Base-by-base conservation (phyloP, 192 early-diverging fungal genomes). In the Entomortierella beljakovae region DNA sequence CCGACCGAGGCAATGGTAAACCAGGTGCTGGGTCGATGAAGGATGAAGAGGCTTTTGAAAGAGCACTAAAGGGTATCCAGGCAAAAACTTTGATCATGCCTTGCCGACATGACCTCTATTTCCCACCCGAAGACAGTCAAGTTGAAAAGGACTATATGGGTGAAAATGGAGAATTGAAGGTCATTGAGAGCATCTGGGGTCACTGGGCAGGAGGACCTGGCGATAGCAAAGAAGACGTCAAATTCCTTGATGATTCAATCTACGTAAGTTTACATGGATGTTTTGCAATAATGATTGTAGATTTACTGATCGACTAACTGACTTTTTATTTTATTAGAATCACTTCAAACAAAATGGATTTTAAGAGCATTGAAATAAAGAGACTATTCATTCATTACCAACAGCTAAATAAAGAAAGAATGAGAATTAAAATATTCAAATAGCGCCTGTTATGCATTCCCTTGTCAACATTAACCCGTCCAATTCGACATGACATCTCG, bases 161-260 rank as follows among this genome's bases (percentile, higher is more conserved):
- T 11, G 59, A 70, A 0, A 70, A 70, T 16, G 68, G 34, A 6
- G 68, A 70, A 38, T 20, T 70, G 34, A 70, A 62, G 38, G 68
- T 70, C 29, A 70, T 70, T 62, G 59, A 70, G 40, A 70, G 68
- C 32, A 61, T 70, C 25, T 70, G 68, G 68, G 68, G 68, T 22
- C 68, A 70, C 38, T 61, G 58, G 58, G 68, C 68, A 46, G 68
- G 68, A 22, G 59, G 59, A 2, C 51, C 68, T n/a, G 58, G 51
- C 20, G 51, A 70, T 31, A 70, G 68, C 37, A 25, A 70, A 31
- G 59, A 43, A 20, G 68, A 70, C 32, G 59, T 16, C 22, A n/a
- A 70, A 51, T 70, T 70, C 26, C 26, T 70, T 29, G 68, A 70
- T 40, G 40, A 70, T 13, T 60, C 68, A 0, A 70, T 70, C 23